Percentiles rank a stretch among this genome's conserved stretches.
These are phyloP conservation scores for Suillus tomentosus DNA, from an alignment of 768 basidiomycete species.

Conservation along the genomic window DNA sequence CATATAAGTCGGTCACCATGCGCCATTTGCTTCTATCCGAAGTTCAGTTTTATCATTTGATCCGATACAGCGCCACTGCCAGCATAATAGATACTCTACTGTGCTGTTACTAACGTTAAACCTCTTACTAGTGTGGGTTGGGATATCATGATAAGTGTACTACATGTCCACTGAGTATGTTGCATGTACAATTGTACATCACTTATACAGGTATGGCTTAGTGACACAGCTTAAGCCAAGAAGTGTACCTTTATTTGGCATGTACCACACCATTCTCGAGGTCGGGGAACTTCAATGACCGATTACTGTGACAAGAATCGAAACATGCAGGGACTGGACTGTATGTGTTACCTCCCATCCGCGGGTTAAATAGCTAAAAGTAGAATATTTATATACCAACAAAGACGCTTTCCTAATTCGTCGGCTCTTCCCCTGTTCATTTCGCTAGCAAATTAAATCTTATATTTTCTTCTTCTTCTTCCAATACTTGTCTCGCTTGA, in stretches of 20 bases:
- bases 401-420: conserved; percentile 2
- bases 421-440: conserved; percentile 7
- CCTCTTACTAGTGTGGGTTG: not conserved
- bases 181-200: not conserved
- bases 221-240: conserved; percentile 1
- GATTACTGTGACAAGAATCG: not conserved
- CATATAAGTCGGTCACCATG: not conserved
- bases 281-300: not conserved
- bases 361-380: not conserved
- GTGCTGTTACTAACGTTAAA: not conserved
- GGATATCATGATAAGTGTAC: not conserved
- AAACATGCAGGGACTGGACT: not conserved
- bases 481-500: not conserved
- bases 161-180: not conserved
- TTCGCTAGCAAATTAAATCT: conserved; percentile 8
- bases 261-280: not conserved
- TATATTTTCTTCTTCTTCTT: conserved; percentile 3
- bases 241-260: not conserved
- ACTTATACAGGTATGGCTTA: not conserved
- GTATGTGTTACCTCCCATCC: not conserved
- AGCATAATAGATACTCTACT: not conserved
- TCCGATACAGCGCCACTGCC: conserved; percentile 3
- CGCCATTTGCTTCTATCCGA: not conserved
- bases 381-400: not conserved
- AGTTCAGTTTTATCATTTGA: not conserved